A percentile compares a stretch with the other conserved stretches of the same genome.
These are phyloP conservation scores for Carex myosuroides DNA, from an alignment of 176 grass and related monocot genomes.

Conservation along the genomic window DNA sequence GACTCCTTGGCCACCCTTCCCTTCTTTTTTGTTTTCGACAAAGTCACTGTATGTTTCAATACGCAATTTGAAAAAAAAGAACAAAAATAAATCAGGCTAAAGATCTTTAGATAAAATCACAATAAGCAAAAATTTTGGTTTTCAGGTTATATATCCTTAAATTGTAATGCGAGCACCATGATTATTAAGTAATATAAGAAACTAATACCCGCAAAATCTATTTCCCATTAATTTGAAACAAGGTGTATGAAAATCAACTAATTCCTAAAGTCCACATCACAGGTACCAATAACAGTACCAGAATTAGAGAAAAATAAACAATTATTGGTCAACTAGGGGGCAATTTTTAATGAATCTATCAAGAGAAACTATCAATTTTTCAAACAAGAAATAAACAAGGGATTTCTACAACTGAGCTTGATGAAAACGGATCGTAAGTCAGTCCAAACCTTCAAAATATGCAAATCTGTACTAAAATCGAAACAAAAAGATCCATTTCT, in stretches of 20 bases:
- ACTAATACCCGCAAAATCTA: not conserved
- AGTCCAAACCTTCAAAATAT: not conserved
- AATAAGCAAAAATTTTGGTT: not conserved
- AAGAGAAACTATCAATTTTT: not conserved
- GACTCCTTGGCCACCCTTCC: constrained; percentile 61
- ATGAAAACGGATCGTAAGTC: not conserved
- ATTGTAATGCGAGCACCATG: not conserved
- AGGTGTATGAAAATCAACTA: not conserved
- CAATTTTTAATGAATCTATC: not conserved
- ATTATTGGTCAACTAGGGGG: not conserved
- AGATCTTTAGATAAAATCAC: no score
- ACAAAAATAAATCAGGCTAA: not conserved
- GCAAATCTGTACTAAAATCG: not conserved
- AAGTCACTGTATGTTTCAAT: constrained; percentile 42
- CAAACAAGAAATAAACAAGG: not conserved
- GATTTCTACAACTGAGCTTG: not conserved
- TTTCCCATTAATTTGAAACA: not conserved
- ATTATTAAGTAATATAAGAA: not conserved
- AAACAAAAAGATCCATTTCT: not conserved
- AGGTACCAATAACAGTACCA: not conserved
- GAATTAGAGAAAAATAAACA: not conserved
- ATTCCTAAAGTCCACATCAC: not conserved
- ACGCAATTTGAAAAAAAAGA: not conserved
- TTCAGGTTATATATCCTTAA: not conserved
- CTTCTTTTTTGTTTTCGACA: constrained; percentile 81